Base-by-base conservation (phyloP, 768 basidiomycete genomes). In the Serendipita vermifera region DNA sequence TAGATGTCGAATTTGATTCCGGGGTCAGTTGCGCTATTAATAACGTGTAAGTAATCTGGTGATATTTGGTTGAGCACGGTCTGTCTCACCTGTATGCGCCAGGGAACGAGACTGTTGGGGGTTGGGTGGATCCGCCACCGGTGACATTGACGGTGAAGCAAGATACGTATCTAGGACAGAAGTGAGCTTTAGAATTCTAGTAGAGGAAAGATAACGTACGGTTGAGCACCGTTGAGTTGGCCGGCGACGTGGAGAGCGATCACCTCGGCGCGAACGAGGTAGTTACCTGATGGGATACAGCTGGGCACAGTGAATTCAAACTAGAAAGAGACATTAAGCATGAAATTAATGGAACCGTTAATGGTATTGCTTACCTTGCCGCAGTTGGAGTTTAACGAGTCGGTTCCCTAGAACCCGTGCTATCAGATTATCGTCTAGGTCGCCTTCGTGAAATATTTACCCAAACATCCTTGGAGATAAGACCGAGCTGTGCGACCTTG, bases 171-270 rank as follows among this genome's bases (percentile, higher is more conserved):
- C 73, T 39, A 57, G 41, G 33, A 72, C 54, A 65, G n/a, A n/a
- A n/a, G n/a, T n/a, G n/a, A n/a, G n/a, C n/a, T n/a, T n/a, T n/a
- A n/a, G n/a, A n/a, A n/a, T n/a, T n/a, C n/a, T n/a, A n/a, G n/a
- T n/a, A n/a, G n/a, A n/a, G n/a, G n/a, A n/a, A n/a, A 26, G 6
- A 48, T 17, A 24, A 35, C 14, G 38, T 24, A 38, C 5, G 39
- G 70, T 67, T 73, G 80, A 67, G 79, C 65, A 35, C 70, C 71
- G 26, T 62, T 59, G 5, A 60, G 36, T 58, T 69, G 57, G 61
- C 77, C 75, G 55, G 80, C 79, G 46, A 79, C 79, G 61, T 75
- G 75, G 22, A 76, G 70, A 56, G 74, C 74, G 59, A 73, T 75
- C 46, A 73, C 73, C 62, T 76, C 75, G 24, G 75, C 73, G 46